A percentile compares a stretch with the other conserved stretches of the same genome.
These are phyloP conservation scores for Steccherinum ochraceum DNA, from an alignment of 768 basidiomycete species.

Conservation along the genomic window DNA sequence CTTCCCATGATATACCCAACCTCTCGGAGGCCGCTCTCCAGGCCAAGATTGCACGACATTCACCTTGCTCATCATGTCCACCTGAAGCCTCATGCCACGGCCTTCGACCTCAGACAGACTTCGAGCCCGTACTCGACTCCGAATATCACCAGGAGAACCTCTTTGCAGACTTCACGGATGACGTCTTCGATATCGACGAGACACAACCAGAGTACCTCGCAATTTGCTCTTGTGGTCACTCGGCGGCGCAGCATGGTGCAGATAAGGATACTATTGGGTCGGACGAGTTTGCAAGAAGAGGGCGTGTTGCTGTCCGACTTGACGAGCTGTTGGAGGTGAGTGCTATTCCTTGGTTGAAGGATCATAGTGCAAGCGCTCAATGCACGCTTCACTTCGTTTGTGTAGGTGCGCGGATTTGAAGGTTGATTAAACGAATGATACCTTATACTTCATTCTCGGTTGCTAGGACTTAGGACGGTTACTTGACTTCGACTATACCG, in stretches of 20 bases:
- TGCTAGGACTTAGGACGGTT: constrained; percentile 66
- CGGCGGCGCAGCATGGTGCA: constrained; percentile 59
- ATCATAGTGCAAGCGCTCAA: neutral
- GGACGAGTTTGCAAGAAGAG: constrained; percentile 65
- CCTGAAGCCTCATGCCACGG: constrained; percentile 47
- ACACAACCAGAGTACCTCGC: constrained; percentile 50
- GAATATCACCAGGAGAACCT: constrained; percentile 37
- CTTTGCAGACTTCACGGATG: constrained; percentile 51
- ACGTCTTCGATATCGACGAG: constrained; percentile 63
- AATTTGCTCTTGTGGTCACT: constrained; percentile 66
- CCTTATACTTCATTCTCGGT: neutral
- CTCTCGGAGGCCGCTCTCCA: constrained; percentile 46
- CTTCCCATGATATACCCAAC: constrained; percentile 41
- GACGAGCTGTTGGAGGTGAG: constrained; percentile 80
- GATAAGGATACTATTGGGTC: constrained; percentile 47
- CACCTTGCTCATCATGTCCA: constrained; percentile 57
- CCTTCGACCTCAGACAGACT: constrained; percentile 55
- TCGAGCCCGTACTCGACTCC: constrained; percentile 54
- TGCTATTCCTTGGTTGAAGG: neutral
- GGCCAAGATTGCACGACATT: constrained; percentile 81
- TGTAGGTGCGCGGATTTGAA: constrained; percentile 7
- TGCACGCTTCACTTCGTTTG: neutral
- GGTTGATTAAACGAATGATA: neutral
- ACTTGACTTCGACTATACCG: constrained; percentile 72
- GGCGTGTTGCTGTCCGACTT: constrained; percentile 68